A percentile compares a stretch with the other conserved stretches of the same genome.
phyloP scores from a whole-genome alignment of 257 asterid genomes.

The Avicennia marina region DNA sequence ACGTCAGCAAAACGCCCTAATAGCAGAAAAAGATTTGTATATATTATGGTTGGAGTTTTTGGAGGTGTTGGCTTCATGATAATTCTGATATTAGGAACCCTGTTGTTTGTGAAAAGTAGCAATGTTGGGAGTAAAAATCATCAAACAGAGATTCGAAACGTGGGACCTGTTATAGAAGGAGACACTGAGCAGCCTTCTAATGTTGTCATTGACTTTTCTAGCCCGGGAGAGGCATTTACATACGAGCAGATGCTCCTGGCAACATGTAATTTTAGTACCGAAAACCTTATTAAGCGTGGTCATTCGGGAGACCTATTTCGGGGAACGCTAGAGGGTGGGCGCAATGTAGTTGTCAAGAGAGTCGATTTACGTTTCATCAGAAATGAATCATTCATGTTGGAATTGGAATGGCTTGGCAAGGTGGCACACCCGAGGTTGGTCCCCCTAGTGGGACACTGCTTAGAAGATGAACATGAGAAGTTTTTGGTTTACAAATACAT shows the following conservation, averaged over 20 bases:
- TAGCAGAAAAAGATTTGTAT: slow-evolving; percentile 17
- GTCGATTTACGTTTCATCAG: slow-evolving; percentile 28
- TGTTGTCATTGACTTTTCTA: slow-evolving; percentile 20
- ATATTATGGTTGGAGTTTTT: slow-evolving; percentile 48
- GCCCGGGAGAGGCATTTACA: slow-evolving; percentile 45
- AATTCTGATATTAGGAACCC: slow-evolving; percentile 23
- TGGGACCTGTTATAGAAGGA: slow-evolving; percentile 14
- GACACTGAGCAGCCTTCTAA: slow-evolving; percentile 14
- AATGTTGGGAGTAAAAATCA: neutral
- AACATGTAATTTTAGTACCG: slow-evolving; percentile 42
- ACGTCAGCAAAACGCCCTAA: neutral
- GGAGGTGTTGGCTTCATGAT: slow-evolving; percentile 53
- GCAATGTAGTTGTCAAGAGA: slow-evolving; percentile 50
- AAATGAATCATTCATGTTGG: slow-evolving; percentile 34
- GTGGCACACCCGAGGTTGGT: slow-evolving; percentile 38
- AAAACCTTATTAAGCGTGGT: slow-evolving; percentile 54
- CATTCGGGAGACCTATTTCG: slow-evolving; percentile 62
- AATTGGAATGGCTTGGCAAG: slow-evolving; percentile 37
- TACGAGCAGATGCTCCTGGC: slow-evolving; percentile 48
- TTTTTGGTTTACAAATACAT: slow-evolving; percentile 44
- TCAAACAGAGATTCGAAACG: too few species aligned
- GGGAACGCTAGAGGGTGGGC: slow-evolving; percentile 48
- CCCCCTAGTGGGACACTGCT: slow-evolving; percentile 49
- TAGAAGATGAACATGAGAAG: slow-evolving; percentile 41
- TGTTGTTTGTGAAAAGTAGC: slow-evolving; percentile 25